Percentiles rank a stretch among this genome's conserved stretches.
Conservation (phyloP, 768 basidiomycete genomes). For the Trametes meyenii region DNA sequence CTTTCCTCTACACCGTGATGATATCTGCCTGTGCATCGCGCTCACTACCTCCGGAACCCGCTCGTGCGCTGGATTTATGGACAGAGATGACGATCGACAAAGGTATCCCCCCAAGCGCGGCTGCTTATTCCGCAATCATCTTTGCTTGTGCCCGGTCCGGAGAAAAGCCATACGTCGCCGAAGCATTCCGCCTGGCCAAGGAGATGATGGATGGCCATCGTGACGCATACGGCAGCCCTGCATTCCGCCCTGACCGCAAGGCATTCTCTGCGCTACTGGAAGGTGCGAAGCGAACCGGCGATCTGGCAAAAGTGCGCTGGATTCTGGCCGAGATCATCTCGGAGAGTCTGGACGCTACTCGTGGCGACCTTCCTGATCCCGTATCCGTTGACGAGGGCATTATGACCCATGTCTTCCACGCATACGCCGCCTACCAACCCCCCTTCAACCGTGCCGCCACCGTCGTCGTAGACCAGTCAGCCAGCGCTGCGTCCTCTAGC, state of each 20-base stretch:
- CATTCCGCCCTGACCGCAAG: constrained; percentile 59
- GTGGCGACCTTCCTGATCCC: constrained; percentile 28
- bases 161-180: constrained; percentile 63
- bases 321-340: constrained; percentile 83
- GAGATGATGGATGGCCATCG: constrained; percentile 85
- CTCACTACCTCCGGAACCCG: constrained; percentile 67
- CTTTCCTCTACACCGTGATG: constrained; percentile 78
- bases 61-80: constrained; percentile 92
- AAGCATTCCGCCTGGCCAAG: constrained; percentile 81
- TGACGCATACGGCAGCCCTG: constrained; percentile 59
- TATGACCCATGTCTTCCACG: constrained; percentile 84
- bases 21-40: constrained; percentile 79
- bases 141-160: constrained; percentile 76
- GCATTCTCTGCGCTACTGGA: constrained; percentile 88
- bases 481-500: background rate
- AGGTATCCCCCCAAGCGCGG: constrained; percentile 59
- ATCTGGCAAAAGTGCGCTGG: constrained; percentile 84
- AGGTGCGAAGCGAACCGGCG: constrained; percentile 85
- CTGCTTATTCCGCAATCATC: constrained; percentile 82
- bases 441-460: constrained; percentile 62
- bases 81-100: constrained; percentile 87
- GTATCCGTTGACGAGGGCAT: constrained; percentile 62
- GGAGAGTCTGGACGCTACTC: constrained; percentile 32
- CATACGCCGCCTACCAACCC: constrained; percentile 80
- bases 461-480: constrained; percentile 39